phyloP scores from a whole-genome alignment of 2,329 filamentous ascomycete genomes.

The Ceratocystis colombiana region DNA sequence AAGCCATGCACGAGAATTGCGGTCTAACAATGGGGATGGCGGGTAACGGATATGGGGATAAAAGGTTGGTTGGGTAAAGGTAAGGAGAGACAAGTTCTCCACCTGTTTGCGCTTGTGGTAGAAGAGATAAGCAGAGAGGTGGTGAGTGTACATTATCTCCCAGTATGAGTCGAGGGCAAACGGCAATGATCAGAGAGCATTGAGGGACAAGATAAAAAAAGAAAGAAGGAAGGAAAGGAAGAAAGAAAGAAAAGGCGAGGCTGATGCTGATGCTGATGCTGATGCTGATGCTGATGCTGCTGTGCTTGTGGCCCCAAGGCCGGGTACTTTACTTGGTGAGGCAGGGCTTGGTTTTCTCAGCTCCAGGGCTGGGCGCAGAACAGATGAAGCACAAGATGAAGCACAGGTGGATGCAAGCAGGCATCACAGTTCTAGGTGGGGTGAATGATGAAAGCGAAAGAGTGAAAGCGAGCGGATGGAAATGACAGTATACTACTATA shows the following conservation, averaged over 20 bases:
- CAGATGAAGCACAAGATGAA: not conserved
- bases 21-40: conserved; percentile 4
- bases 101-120: not conserved
- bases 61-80: conserved; percentile 3
- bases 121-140: not conserved
- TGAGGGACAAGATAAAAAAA: too few species aligned
- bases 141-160: not conserved
- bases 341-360: not conserved
- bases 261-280: not conserved
- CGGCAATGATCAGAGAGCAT: too few species aligned
- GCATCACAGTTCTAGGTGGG: too few species aligned
- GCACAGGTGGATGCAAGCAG: too few species aligned
- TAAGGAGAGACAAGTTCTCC: conserved; percentile 7
- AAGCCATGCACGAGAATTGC: not conserved
- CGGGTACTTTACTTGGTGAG: not conserved
- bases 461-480: not conserved
- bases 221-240: not conserved
- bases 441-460: not conserved
- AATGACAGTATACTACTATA: too few species aligned
- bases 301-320: not conserved
- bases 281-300: not conserved
- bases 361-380: not conserved
- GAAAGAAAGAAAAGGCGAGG: not conserved
- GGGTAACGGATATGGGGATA: not conserved
- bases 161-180: too few species aligned